Percentiles rank a stretch among this genome's conserved stretches.
phyloP scores from a whole-genome alignment of 495 filamentous ascomycete genomes.

The Trichoderma virens region DNA sequence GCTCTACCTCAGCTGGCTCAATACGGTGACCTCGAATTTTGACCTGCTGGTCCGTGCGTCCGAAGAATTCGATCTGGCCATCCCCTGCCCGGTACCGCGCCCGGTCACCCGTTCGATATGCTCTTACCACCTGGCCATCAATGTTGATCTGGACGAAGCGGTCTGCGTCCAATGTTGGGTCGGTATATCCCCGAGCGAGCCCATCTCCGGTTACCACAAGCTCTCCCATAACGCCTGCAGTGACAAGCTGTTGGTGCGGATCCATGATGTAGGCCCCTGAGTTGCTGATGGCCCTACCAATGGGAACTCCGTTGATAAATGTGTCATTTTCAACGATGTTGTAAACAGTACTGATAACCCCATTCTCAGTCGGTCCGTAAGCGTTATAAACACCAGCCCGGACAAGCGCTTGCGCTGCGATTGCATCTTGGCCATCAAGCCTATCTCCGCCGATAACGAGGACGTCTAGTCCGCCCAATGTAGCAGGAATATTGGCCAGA shows the following conservation, averaged over 20 bases:
- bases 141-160: conserved; percentile 13
- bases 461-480: conserved; percentile 1
- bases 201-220: conserved; percentile 15
- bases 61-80: conserved; percentile 35
- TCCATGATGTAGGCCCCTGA: conserved; percentile 15
- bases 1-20: conserved; percentile 25
- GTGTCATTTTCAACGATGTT: not conserved
- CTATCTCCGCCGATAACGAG: conserved; percentile 11
- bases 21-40: conserved; percentile 42
- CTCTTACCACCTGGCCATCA: conserved; percentile 9
- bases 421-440: conserved; percentile 11
- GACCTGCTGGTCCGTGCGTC: conserved; percentile 38
- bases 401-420: conserved; percentile 7
- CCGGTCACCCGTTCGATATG: conserved; percentile 33
- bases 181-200: conserved; percentile 15
- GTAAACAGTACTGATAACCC: conserved; percentile 11
- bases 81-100: conserved; percentile 21
- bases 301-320: conserved; percentile 12
- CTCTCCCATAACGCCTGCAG: conserved; percentile 13
- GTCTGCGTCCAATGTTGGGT: conserved; percentile 4
- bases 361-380: conserved; percentile 17
- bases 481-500: conserved; percentile 4
- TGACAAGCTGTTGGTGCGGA: conserved; percentile 1
- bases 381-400: conserved; percentile 8
- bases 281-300: conserved; percentile 12